Percentiles rank a stretch among this genome's conserved stretches.
Evolutionary conservation across 2,329 filamentous ascomycete species (phyloP).

Genomic region (Venturiaceae sp.): DNA sequence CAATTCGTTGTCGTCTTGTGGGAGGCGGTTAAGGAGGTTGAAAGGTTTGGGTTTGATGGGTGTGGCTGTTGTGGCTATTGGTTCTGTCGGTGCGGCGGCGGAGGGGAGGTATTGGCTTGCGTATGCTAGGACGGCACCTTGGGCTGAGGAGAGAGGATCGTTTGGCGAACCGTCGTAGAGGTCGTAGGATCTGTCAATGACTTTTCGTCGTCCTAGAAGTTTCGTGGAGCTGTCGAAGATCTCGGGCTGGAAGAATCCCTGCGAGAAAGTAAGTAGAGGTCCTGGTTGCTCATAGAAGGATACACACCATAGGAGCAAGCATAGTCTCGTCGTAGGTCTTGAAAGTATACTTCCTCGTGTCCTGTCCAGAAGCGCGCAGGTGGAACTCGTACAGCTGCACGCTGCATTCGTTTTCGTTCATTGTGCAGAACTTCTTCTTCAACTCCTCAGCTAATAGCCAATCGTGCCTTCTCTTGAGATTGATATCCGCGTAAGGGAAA

Average conservation of each 20-base stretch:
- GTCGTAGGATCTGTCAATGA: constrained; percentile 83
- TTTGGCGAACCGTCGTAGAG: constrained; percentile 89
- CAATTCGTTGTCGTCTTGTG: constrained; percentile 51
- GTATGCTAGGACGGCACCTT: constrained; percentile 54
- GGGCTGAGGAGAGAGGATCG: constrained; percentile 78
- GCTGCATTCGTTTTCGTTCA: constrained; percentile 81
- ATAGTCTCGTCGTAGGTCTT: constrained; percentile 97
- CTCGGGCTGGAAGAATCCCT: constrained; percentile 78
- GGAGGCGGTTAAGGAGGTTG: constrained; percentile 58
- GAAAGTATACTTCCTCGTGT: constrained; percentile 88
- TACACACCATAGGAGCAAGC: constrained; percentile 66
- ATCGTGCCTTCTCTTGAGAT: constrained; percentile 81
- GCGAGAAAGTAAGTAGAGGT: constrained; percentile 4
- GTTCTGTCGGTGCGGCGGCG: constrained; percentile 16
- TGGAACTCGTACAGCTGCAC: constrained; percentile 88
- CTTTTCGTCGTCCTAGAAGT: constrained; percentile 65
- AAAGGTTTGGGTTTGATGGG: constrained; percentile 49
- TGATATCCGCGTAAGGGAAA: constrained; percentile 93
- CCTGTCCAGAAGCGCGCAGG: constrained; percentile 75
- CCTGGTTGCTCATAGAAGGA: neutral
- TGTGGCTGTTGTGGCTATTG: constrained; percentile 44
- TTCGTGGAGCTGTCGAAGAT: constrained; percentile 81
- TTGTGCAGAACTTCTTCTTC: constrained; percentile 85
- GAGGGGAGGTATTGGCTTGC: constrained; percentile 31
- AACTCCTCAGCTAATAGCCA: constrained; percentile 90